Base-by-base conservation (phyloP, 2,329 filamentous ascomycete genomes). In the Apiospora kogelbergensis region DNA sequence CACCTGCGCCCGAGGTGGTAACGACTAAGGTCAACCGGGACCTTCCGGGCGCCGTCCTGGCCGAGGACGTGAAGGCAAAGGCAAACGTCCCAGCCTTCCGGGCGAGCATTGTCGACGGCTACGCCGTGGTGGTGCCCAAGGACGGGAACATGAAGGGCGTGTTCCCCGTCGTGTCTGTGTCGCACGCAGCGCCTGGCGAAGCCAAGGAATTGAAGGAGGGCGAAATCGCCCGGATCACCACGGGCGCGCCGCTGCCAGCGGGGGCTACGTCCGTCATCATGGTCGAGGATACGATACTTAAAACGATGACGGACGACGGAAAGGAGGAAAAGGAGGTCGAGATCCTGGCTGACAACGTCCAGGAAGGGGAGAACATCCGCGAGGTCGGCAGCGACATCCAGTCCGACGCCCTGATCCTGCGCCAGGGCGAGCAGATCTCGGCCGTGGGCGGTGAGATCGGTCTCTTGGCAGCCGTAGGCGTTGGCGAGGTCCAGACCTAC, bases 21-120 rank as follows among this genome's bases (percentile, higher is more conserved):
- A 88, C 84, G 64, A 81, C 84, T 1, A 85, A 88, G 7, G 91
- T 97, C 4, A 83, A 91, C 70, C 84, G 86, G 42, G 81, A 81
- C 1, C 82, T 98, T 0, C 88, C 95, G 1, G 94, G 94, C 9
- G 89, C 87, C 10, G 91, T 98, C 0, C 83, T 99, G 1, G 94
- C 95, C 0, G 90, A 94, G 77, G 92, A 97, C 73, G 91, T 99
- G 30, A 88, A 84, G 46, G 94, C 96, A 0, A 82, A 82, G 4
- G 95, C 98, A 78, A 89, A 91, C 9, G 96, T 99, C 0, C 96
- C 96, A 0, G 96, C 95, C 0, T 99, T 97, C 81, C 86, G 94
- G 69, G 96, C 96, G 22, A 98, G 95, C 77, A 98, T 98, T 48
- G 96, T 99, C 0, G 96, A 99, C 79, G 96, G 96, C 1, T 99